These are phyloP conservation scores for Galerina marginata DNA, from an alignment of 768 basidiomycete genomes.

Conservation along the genomic window DNA sequence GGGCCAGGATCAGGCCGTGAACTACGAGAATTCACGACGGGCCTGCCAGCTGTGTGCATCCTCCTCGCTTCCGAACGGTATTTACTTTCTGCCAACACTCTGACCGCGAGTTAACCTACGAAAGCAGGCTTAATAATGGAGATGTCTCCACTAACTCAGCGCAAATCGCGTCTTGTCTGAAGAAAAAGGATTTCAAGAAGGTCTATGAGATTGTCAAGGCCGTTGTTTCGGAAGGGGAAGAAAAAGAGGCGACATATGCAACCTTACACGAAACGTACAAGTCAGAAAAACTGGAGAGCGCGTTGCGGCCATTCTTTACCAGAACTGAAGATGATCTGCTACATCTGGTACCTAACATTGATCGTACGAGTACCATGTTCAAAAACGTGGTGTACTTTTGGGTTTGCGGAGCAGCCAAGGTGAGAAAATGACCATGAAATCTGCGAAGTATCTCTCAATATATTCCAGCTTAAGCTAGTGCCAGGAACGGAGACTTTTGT, in stretches of 20 bases:
- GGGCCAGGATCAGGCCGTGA: slow-evolving; percentile 55
- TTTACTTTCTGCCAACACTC: neutral
- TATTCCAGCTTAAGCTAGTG: slow-evolving; percentile 15
- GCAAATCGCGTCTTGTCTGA: slow-evolving; percentile 40
- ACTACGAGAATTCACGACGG: slow-evolving; percentile 41
- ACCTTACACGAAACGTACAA: slow-evolving; percentile 35
- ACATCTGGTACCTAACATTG: slow-evolving; percentile 23
- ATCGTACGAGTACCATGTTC: slow-evolving; percentile 29
- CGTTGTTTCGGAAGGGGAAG: slow-evolving; percentile 28
- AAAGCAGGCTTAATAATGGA: slow-evolving; percentile 35
- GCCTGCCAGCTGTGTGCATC: slow-evolving; percentile 55
- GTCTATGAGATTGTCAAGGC: slow-evolving; percentile 30
- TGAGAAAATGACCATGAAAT: slow-evolving; percentile 19
- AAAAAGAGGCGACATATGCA: slow-evolving; percentile 26
- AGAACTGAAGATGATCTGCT: slow-evolving; percentile 41
- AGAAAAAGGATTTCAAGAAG: slow-evolving; percentile 34
- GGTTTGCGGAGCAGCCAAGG: slow-evolving; percentile 47
- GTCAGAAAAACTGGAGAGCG: slow-evolving; percentile 14
- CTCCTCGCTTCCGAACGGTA: slow-evolving; percentile 56
- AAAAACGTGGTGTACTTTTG: slow-evolving; percentile 51
- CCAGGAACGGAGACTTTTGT: slow-evolving; percentile 27
- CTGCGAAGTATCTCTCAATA: neutral
- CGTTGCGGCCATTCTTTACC: slow-evolving; percentile 31
- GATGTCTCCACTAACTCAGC: slow-evolving; percentile 36
- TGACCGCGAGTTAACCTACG: neutral